Conservation (phyloP, 2,329 filamentous ascomycete species). For the Venturia pyrina region DNA sequence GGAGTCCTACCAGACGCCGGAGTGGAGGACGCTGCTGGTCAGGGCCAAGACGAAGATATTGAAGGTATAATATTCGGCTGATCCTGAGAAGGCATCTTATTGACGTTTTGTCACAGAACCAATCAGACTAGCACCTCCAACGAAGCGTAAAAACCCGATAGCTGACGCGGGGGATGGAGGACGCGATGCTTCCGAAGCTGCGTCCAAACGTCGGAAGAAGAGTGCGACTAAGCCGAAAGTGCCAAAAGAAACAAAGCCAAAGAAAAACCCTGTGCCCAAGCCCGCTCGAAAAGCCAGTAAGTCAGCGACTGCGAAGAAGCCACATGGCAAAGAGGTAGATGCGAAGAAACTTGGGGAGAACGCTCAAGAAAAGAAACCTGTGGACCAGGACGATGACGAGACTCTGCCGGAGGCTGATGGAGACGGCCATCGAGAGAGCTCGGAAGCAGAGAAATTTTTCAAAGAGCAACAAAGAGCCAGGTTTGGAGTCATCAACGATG, state of each 20-base stretch:
- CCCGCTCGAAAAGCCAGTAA: background rate
- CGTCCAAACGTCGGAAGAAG: background rate
- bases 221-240: background rate
- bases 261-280: background rate
- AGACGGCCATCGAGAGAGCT: background rate
- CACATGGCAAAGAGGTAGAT: background rate
- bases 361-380: background rate
- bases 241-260: background rate
- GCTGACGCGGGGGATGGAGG: background rate
- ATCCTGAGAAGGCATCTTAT: background rate
- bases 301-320: background rate
- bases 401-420: background rate
- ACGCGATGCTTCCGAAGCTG: background rate
- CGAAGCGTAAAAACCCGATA: background rate
- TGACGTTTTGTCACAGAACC: background rate
- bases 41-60: background rate
- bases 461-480: background rate
- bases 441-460: background rate
- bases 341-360: background rate
- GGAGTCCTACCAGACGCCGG: background rate
- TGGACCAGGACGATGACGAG: background rate
- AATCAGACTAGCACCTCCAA: background rate
- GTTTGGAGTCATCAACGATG: background rate
- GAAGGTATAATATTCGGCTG: background rate
- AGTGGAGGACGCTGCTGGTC: background rate